Evolutionary conservation across 148 eudicot genomes (phyloP).

Genomic region (Drosera capensis): DNA sequence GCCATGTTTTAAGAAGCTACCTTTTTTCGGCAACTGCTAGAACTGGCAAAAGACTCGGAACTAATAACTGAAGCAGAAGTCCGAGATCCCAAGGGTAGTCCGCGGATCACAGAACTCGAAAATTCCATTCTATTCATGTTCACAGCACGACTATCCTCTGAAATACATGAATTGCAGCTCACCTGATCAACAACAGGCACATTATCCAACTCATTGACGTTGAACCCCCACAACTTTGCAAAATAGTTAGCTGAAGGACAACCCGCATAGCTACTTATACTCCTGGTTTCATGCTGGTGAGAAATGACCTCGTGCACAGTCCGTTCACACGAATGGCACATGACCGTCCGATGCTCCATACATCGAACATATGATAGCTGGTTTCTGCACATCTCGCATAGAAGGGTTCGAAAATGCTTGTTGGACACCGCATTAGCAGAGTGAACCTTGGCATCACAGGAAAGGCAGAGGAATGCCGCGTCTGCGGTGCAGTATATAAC

Average conservation of each 20-base stretch:
- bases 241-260: slow-evolving; percentile 59
- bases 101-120: slow-evolving; percentile 1
- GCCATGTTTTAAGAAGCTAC: slow-evolving; percentile 7
- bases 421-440: slow-evolving; percentile 67
- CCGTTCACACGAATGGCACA: slow-evolving; percentile 40
- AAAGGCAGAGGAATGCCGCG: slow-evolving; percentile 57
- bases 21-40: slow-evolving; percentile 16
- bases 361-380: slow-evolving; percentile 34
- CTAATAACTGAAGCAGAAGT: slow-evolving; percentile 3
- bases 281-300: slow-evolving; percentile 28
- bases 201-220: slow-evolving; percentile 12
- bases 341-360: slow-evolving; percentile 35
- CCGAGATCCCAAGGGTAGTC: slow-evolving; percentile 3
- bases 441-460: slow-evolving; percentile 62
- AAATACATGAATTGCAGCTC: slow-evolving; percentile 9
- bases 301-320: slow-evolving; percentile 20
- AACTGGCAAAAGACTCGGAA: slow-evolving; percentile 9
- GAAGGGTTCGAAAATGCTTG: slow-evolving; percentile 44
- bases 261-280: slow-evolving; percentile 35
- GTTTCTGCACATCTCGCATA: slow-evolving; percentile 39
- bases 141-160: slow-evolving; percentile 3
- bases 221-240: slow-evolving; percentile 48
- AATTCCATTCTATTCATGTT: slow-evolving; percentile 2
- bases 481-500: slow-evolving; percentile 63
- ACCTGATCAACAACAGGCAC: slow-evolving; percentile 5